Conservation (phyloP, 164 flowering plant species). For the Vitis rupestris region DNA sequence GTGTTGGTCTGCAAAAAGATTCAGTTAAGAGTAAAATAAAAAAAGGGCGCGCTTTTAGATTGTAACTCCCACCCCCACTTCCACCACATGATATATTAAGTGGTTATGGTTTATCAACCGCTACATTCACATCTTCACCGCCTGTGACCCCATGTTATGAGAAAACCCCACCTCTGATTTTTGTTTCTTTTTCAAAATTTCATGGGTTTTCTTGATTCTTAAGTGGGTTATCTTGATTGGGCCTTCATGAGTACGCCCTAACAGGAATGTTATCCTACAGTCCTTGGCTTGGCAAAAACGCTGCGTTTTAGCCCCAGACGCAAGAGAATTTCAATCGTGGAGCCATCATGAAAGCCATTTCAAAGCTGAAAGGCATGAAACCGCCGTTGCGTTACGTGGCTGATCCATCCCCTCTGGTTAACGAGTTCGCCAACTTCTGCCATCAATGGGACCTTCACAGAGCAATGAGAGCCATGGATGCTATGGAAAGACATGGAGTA, state of each 20-base stretch:
- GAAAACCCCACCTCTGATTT: too few relatives aligned
- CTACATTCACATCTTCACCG: background rate
- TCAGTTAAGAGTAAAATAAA: background rate
- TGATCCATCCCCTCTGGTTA: conserved; percentile 24
- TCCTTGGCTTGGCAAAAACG: too few relatives aligned
- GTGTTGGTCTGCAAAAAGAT: background rate
- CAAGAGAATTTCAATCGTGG: background rate
- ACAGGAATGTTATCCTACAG: too few relatives aligned
- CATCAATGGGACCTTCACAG: conserved; percentile 55
- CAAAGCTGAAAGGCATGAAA: background rate
- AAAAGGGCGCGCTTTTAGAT: too few relatives aligned
- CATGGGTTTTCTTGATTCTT: too few relatives aligned
- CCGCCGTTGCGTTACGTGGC: background rate
- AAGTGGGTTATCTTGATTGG: too few relatives aligned
- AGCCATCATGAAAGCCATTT: background rate
- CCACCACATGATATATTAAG: background rate
- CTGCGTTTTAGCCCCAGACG: background rate
- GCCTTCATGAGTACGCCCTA: too few relatives aligned
- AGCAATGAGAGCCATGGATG: conserved; percentile 56
- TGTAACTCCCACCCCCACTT: background rate
- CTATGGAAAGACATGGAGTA: conserved; percentile 45
- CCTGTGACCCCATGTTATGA: too few relatives aligned
- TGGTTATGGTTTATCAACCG: background rate
- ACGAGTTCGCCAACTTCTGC: conserved; percentile 58
- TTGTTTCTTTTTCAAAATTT: too few relatives aligned